Percentiles rank a stretch among this genome's conserved stretches.
phyloP scores from a whole-genome alignment of 2,329 filamentous ascomycete genomes.

The Talaromyces sp. region DNA sequence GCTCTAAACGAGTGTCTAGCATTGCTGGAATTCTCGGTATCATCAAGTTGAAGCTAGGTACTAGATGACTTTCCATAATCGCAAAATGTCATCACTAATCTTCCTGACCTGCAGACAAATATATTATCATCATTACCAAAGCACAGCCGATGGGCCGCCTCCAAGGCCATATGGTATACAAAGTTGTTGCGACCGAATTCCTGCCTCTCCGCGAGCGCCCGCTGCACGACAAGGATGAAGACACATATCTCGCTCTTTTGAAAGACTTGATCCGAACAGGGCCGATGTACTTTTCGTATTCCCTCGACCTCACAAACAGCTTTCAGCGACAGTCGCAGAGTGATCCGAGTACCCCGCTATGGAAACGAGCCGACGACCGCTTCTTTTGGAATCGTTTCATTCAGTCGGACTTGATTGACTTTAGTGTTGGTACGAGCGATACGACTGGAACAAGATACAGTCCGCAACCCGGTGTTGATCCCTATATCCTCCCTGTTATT shows the following conservation, averaged over 20 bases:
- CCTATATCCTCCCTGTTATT: conserved; percentile 91
- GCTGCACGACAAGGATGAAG: conserved; percentile 89
- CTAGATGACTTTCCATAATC: conserved; percentile 22
- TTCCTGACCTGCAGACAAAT: conserved; percentile 65
- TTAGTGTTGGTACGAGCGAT: conserved; percentile 59
- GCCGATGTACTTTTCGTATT: conserved; percentile 98
- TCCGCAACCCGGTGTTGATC: conserved; percentile 73
- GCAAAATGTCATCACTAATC: conserved; percentile 15
- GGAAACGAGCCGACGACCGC: conserved; percentile 89
- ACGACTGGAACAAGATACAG: conserved; percentile 45
- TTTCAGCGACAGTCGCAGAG: conserved; percentile 88
- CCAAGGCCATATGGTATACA: conserved; percentile 96
- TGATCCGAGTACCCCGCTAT: conserved; percentile 69
- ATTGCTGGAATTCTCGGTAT: conserved; percentile 93
- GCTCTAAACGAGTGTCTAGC: conserved; percentile 82
- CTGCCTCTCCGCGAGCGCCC: conserved; percentile 88
- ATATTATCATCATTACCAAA: conserved; percentile 95
- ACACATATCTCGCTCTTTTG: conserved; percentile 79
- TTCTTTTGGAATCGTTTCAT: conserved; percentile 99
- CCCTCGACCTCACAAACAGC: conserved; percentile 90
- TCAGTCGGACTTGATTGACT: conserved; percentile 86
- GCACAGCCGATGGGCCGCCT: conserved; percentile 84
- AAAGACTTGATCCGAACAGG: conserved; percentile 76
- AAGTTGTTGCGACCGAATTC: conserved; percentile 84
- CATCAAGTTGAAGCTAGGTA: conserved; percentile 89